Conservation (phyloP, 2,329 filamentous ascomycete species). For the Paecilomyces dactylethromorphus region DNA sequence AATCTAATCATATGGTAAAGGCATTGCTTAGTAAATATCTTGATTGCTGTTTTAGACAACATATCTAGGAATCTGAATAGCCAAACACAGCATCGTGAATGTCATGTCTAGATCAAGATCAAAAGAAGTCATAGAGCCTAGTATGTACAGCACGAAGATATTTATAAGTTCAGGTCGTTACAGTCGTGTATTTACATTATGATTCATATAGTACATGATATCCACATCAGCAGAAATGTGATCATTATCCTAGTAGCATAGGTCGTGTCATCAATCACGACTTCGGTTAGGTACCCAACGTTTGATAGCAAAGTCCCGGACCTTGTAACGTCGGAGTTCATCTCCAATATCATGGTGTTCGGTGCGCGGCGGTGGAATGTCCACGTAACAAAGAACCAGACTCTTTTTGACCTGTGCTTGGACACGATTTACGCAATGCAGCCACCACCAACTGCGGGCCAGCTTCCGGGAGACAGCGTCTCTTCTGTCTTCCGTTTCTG, state of each 20-base stretch:
- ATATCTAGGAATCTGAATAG: neutral
- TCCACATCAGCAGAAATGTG: neutral
- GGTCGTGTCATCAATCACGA: slow-evolving; percentile 42
- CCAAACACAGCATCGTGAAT: neutral
- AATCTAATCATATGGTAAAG: neutral
- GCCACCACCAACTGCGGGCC: slow-evolving; percentile 43
- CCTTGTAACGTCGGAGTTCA: slow-evolving; percentile 62
- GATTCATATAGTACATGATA: neutral
- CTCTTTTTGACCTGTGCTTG: slow-evolving; percentile 87
- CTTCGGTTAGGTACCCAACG: slow-evolving; percentile 82
- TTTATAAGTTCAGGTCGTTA: neutral
- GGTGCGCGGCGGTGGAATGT: slow-evolving; percentile 64
- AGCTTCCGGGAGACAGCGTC: slow-evolving; percentile 44
- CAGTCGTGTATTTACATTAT: neutral
- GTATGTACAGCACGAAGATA: neutral
- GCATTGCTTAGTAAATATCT: neutral
- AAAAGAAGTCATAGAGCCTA: neutral
- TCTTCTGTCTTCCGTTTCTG: slow-evolving; percentile 40
- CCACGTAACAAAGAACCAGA: slow-evolving; percentile 82
- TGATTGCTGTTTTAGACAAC: neutral
- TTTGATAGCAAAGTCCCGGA: slow-evolving; percentile 74
- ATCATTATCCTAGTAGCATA: neutral
- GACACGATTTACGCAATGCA: slow-evolving; percentile 85
- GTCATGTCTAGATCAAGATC: neutral
- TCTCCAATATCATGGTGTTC: slow-evolving; percentile 53